Percentiles rank a stretch among this genome's conserved stretches.
phyloP scores from a whole-genome alignment of 371 early-diverging fungal genomes.

The Capillidium heterosporum region DNA sequence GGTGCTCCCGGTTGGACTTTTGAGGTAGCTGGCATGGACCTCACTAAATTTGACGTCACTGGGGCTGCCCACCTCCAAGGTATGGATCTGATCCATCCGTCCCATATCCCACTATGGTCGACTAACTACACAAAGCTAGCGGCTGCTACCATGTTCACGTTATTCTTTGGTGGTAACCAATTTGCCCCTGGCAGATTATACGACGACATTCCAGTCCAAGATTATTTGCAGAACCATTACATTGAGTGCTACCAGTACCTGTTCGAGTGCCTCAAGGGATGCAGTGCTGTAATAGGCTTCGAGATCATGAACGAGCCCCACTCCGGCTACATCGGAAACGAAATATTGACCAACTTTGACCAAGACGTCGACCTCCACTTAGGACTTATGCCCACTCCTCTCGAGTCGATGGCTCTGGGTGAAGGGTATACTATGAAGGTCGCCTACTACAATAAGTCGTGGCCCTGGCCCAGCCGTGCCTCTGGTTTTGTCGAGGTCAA shows the following conservation, averaged over 20 bases:
- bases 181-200: slow-evolving; percentile 33
- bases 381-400: slow-evolving; percentile 38
- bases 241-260: slow-evolving; percentile 25
- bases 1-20: slow-evolving; percentile 82
- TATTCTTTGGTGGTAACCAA: slow-evolving; percentile 57
- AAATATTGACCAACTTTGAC: slow-evolving; percentile 21
- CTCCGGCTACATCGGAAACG: slow-evolving; percentile 31
- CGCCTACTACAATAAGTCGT: slow-evolving; percentile 7
- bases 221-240: slow-evolving; percentile 51
- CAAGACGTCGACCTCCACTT: slow-evolving; percentile 25
- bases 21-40: slow-evolving; percentile 47
- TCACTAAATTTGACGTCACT: slow-evolving; percentile 34
- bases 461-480: slow-evolving; percentile 26
- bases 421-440: slow-evolving; percentile 30
- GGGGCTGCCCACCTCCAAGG: slow-evolving; percentile 59
- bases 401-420: slow-evolving; percentile 42
- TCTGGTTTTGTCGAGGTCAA: slow-evolving; percentile 22
- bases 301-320: slow-evolving; percentile 58
- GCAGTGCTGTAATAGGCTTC: slow-evolving; percentile 43
- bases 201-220: slow-evolving; percentile 31
- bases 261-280: slow-evolving; percentile 24
- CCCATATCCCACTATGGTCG: slow-evolving; percentile 36
- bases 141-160: slow-evolving; percentile 59
- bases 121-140: slow-evolving; percentile 72
- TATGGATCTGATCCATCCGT: slow-evolving; percentile 4